Percentiles rank a stretch among this genome's conserved stretches.
Conservation (phyloP, 345 rosid genomes). For the Citrus sp. region DNA sequence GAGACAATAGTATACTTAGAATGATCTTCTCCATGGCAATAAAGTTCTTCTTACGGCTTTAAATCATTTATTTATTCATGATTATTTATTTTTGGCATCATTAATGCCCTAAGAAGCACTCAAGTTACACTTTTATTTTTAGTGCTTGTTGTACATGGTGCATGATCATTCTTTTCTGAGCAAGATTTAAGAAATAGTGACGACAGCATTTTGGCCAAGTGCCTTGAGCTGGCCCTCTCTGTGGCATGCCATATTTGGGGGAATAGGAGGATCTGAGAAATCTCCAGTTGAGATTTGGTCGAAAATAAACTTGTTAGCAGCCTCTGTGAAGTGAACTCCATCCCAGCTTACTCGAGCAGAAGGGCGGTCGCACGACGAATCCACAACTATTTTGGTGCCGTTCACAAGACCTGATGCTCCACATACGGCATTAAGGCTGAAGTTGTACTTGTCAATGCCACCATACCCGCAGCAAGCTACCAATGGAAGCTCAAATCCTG, state of each 20-base stretch:
- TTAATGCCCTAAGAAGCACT: too few species aligned
- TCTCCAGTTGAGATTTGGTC: slow-evolving; percentile 30
- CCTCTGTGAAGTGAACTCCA: slow-evolving; percentile 40
- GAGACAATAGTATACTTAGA: too few species aligned
- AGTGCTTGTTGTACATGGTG: too few species aligned
- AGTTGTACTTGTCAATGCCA: slow-evolving; percentile 21
- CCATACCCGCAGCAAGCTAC: slow-evolving; percentile 39
- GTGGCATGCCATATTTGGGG: slow-evolving; percentile 25
- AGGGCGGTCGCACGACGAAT: slow-evolving; percentile 32
- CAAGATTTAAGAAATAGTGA: too few species aligned
- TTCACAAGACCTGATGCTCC: slow-evolving; percentile 18
- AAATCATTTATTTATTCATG: too few species aligned
- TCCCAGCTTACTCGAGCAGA: slow-evolving; percentile 33
- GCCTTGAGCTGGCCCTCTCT: not conserved
- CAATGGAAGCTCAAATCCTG: slow-evolving; percentile 30
- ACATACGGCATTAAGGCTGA: slow-evolving; percentile 5
- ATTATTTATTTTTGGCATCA: too few species aligned
- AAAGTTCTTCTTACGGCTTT: too few species aligned
- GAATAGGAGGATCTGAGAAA: slow-evolving; percentile 28
- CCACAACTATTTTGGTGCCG: slow-evolving; percentile 18
- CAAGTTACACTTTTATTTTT: too few species aligned
- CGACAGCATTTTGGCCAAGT: too few species aligned
- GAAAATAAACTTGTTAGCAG: slow-evolving; percentile 31
- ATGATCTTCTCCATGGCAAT: too few species aligned
- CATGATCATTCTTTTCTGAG: too few species aligned